These are phyloP conservation scores for Dendrostoma leiphaemia DNA, from an alignment of 2,329 filamentous ascomycete species.

Conservation along the genomic window DNA sequence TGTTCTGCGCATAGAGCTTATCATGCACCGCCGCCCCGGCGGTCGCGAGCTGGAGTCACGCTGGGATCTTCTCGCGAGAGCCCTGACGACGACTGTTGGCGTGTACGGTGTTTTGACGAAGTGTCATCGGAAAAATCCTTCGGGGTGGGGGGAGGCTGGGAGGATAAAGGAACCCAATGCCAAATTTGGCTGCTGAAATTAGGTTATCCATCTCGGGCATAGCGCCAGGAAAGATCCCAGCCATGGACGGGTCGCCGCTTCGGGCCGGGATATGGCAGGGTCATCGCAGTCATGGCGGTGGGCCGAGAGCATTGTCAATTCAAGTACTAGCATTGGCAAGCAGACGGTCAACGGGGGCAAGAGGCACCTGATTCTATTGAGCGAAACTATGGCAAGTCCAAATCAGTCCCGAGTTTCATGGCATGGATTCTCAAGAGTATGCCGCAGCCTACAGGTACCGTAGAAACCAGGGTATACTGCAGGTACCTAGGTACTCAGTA, in stretches of 20 bases:
- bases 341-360: too few relatives aligned
- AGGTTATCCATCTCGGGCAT: neutral
- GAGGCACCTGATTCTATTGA: too few relatives aligned
- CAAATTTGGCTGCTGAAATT: neutral
- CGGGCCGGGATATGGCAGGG: neutral
- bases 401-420: too few relatives aligned
- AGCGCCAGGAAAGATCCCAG: neutral
- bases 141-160: neutral
- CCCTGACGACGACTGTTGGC: neutral
- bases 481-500: too few relatives aligned
- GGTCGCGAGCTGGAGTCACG: neutral
- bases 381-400: too few relatives aligned
- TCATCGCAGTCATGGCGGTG: too few relatives aligned
- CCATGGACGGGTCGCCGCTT: neutral
- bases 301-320: too few relatives aligned
- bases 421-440: too few relatives aligned
- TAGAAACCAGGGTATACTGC: too few relatives aligned
- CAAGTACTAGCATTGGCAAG: too few relatives aligned
- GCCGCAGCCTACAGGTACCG: too few relatives aligned
- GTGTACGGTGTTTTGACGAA: neutral
- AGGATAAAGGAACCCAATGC: neutral
- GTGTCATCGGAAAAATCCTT: neutral
- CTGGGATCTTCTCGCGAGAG: too few relatives aligned
- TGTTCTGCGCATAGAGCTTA: neutral
- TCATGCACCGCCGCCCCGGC: neutral